Base-by-base conservation (phyloP, 2,329 filamentous ascomycete species). In the Aureobasidium lini region DNA sequence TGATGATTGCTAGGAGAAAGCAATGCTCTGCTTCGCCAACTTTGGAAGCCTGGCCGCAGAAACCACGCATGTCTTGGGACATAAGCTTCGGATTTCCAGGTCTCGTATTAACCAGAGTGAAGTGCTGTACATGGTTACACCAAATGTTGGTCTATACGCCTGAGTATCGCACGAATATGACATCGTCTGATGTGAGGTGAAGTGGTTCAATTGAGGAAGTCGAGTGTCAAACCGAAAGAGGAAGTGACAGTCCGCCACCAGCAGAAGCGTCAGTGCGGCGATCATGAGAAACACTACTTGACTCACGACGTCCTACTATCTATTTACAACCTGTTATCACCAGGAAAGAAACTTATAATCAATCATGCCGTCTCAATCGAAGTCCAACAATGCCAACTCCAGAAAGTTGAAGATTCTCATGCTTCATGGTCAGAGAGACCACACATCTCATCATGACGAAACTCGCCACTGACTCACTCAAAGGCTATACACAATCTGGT, bases 401-500 rank as follows among this genome's bases (percentile, higher is more conserved):
- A 32, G 43, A 32, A 71, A 67, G 16, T 69, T 80, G 59, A 75
- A 74, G 52, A 71, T 80, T 60, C 71, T 80, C 61, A 79, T 79
- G 76, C 74, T 80, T 8, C 77, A 80, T 66, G 56, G 56, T 50
- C 9, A 49, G 43, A 15, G 23, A 23, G 23, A 40, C 6, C 11
- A 42, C 10, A 57, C n/a, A 46, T 29, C 16, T 6, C n/a, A 7
- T 23, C 40, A 6, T 8, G 18, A 15, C 13, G 71, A 68, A 32
- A 69, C 23, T 79, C 61, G 74, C 74, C 52, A 70, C 79, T 61
- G 70, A 79, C 62, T 78, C 78, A 76, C 73, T 80, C 15, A 77
- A 80, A 57, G 88, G 93, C 73, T 96, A 86, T 81, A 96, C 93
- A 9, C 93, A 96, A 79, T 95, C 89, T 29, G 91, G 92, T 5